Evolutionary conservation across 176 grass and related monocot genomes (phyloP), one percentile per base, ranked within the genome.

Genomic region (Luzula sylvatica): DNA sequence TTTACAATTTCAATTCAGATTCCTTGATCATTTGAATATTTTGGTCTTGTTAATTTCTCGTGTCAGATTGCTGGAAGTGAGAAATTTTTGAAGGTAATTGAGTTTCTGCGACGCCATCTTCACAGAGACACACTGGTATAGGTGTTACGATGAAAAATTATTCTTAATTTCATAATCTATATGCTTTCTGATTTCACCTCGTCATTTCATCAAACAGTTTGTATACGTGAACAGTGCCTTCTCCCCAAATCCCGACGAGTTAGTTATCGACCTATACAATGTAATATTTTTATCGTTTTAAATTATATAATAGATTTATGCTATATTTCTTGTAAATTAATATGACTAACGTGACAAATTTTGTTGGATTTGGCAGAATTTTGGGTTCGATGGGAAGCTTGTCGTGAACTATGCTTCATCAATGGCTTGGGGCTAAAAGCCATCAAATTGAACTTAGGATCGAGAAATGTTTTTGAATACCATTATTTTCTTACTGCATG

Each of bases 351-450:
- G 29, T 18, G 15, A 6, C 44, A 32, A 64, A 35, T 64, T 1
- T n/a, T 45, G 4, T 65, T 72, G 26, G 25, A 22, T 32, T 15
- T 87, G 78, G 22, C 74, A 94, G 82, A 94, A 74, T 46, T 87
- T 87, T 64, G 82, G 82, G 42, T 75, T 87, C 52, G 87, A 94
- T 23, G 74, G 87, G 13, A 94, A 87, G 43, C 66, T 94, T 62
- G 78, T 94, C 22, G 87, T 94, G 30, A 87, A 94, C 46, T 94
- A 94, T 73, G 82, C 87, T 65, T 82, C 83, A 18, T 94, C 78
- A 0, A 78, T 74, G 49, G 87, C 82, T 38, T 94, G 82, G 82
- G 87, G 82, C 13, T 94, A 81, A 53, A 64, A 62, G 1, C n/a
- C 1, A 11, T 45, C 30, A 35, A 35, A 9, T 4, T 35, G 30